phyloP scores from a whole-genome alignment of 2,329 filamentous ascomycete species.

The Cladosporium sphaerospermum region DNA sequence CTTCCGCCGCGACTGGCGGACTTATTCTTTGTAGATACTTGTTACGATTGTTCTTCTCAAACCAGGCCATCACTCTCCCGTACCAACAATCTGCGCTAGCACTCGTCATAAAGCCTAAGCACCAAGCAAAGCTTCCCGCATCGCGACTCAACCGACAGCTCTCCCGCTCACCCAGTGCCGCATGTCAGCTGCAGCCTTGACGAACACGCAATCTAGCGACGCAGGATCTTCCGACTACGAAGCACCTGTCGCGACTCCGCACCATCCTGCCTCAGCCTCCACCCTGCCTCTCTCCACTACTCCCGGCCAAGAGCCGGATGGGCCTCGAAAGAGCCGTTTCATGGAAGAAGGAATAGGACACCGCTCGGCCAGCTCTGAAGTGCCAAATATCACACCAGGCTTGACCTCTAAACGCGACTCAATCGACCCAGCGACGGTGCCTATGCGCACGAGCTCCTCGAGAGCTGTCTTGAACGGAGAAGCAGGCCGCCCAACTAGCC shows the following conservation, averaged over 20 bases:
- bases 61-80: not conserved
- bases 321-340: constrained; percentile 12
- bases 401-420: not conserved
- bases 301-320: constrained; percentile 7
- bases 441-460: constrained; percentile 66
- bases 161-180: not conserved
- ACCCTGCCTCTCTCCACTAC: not conserved
- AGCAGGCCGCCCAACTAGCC: constrained; percentile 19
- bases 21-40: constrained; percentile 9
- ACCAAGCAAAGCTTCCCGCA: too few relatives aligned
- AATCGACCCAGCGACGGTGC: constrained; percentile 45
- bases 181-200: constrained; percentile 1
- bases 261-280: not conserved
- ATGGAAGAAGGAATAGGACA: constrained; percentile 10
- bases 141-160: constrained; percentile 8
- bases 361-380: not conserved
- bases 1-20: not conserved
- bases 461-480: constrained; percentile 39
- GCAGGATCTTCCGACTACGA: not conserved
- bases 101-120: too few relatives aligned
- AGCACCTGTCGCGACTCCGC: too few relatives aligned
- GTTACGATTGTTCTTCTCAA: not conserved
- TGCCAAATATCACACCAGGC: not conserved
- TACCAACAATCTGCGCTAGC: not conserved
- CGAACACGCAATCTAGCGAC: not conserved